Conservation (phyloP, 139 green algal genomes). For the Chlorella sp. region DNA sequence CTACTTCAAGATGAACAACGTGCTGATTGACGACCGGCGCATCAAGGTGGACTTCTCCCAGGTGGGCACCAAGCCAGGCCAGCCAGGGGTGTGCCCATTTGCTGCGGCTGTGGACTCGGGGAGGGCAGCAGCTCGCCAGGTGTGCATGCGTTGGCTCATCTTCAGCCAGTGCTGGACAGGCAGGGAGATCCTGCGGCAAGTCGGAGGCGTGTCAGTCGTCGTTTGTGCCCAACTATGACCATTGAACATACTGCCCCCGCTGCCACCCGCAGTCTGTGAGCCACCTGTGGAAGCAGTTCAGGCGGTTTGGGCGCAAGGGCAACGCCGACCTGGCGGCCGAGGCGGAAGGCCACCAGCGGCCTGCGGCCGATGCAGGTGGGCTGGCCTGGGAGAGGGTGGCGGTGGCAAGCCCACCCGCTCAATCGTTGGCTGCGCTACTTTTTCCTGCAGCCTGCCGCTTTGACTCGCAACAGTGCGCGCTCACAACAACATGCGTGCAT, state of each 20-base stretch:
- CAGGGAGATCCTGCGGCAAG: no score
- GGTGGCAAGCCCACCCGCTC: no score
- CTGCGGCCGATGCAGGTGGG: conserved; percentile 10
- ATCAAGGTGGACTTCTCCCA: conserved; percentile 65
- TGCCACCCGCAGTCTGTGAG: conserved; percentile 61
- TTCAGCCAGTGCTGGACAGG: no score
- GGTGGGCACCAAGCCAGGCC: background rate
- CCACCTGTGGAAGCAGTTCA: conserved; percentile 96
- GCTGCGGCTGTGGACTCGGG: no score
- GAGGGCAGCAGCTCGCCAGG: no score
- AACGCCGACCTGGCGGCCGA: conserved; percentile 28
- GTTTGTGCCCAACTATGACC: no score
- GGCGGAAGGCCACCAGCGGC: conserved; percentile 28
- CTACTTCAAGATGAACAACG: conserved; percentile 99
- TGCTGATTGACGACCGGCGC: conserved; percentile 96
- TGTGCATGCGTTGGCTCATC: no score
- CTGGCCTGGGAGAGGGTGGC: background rate
- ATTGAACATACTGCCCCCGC: background rate
- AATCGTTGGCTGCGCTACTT: background rate
- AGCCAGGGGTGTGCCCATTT: background rate
- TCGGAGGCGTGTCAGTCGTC: no score
- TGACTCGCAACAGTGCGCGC: background rate
- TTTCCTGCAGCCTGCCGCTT: no score
- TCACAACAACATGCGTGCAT: no score
- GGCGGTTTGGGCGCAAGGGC: conserved; percentile 57